Base-by-base conservation (phyloP, 1,284 basidiomycete genomes). In the Apiotrichum porosum region DNA sequence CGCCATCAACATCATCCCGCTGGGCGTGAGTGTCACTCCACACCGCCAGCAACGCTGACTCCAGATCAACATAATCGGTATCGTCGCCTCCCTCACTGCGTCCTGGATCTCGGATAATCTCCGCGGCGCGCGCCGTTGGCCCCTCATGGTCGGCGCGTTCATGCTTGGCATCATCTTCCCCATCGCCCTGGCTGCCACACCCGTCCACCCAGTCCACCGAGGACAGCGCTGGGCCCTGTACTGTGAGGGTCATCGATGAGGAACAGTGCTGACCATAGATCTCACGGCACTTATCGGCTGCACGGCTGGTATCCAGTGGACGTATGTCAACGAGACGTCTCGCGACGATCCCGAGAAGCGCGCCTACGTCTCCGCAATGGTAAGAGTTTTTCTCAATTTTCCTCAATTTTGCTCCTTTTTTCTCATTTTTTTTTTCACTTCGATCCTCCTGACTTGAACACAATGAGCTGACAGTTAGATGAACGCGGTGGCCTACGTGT, bases 401-500 rank as follows among this genome's bases (percentile, higher is more conserved):
- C n/a, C n/a, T n/a, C n/a, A n/a, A n/a, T n/a, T n/a, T n/a, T n/a
- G n/a, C n/a, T n/a, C n/a, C n/a, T n/a, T n/a, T n/a, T n/a, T n/a
- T n/a, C n/a, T n/a, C n/a, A n/a, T n/a, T n/a, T n/a, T n/a, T n/a
- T n/a, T n/a, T n/a, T n/a, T n/a, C n/a, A n/a, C n/a, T n/a, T 37
- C 31, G 21, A 28, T 24, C 26, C 8, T 32, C 23, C 19, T 17
- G 26, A 28, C n/a, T 39, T 6, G 32, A 24, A 22, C 12, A 31
- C 10, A 39, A 59, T 53, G 8, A 28, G 8, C 26, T 28, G 26
- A n/a, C n/a, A n/a, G 8, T 6, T 28, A 28, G 26, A 61, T 61
- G 60, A 63, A 63, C 49, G 60, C 57, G 10, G 54, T 61, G 37
- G 42, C 57, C 3, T 63, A 62, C 48, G 58, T 62, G 42, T 61